Percentiles rank a stretch among this genome's conserved stretches.
phyloP scores from a whole-genome alignment of 768 basidiomycete species.

The Pulveroboletus sp. region DNA sequence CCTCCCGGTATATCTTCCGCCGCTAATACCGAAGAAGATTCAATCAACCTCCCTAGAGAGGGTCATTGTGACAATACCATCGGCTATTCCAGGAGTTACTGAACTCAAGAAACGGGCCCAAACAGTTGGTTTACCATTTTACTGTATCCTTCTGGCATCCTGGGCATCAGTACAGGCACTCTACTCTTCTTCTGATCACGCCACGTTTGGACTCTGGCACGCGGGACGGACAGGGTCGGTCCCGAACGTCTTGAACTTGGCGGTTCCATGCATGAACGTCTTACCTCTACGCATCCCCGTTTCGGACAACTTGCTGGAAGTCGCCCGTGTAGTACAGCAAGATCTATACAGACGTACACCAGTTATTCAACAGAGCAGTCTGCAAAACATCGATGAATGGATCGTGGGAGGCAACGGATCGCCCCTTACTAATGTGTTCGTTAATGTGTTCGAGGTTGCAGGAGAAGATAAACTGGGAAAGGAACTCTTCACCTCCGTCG shows the following conservation, averaged over 20 bases:
- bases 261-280: constrained; percentile 43
- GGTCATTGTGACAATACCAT: constrained; percentile 28
- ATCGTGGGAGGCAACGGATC: constrained; percentile 23
- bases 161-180: constrained; percentile 40
- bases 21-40: constrained; percentile 1
- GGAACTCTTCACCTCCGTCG: constrained; percentile 28
- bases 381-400: constrained; percentile 36
- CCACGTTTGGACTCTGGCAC: constrained; percentile 46
- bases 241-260: constrained; percentile 34
- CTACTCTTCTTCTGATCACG: constrained; percentile 22
- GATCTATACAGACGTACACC: constrained; percentile 36
- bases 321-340: constrained; percentile 31
- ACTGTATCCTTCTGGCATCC: constrained; percentile 39
- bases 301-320: constrained; percentile 19
- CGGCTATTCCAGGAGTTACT: constrained; percentile 40
- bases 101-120: constrained; percentile 45
- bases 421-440: constrained; percentile 40
- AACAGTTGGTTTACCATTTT: constrained; percentile 30
- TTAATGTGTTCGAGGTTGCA: constrained; percentile 39
- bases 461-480: constrained; percentile 20
- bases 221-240: constrained; percentile 37
- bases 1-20: constrained; percentile 27
- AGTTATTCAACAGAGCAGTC: constrained; percentile 38
- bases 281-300: constrained; percentile 34
- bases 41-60: neutral